Percentiles rank a stretch among this genome's conserved stretches.
Evolutionary conservation across 164 flowering plant species (phyloP).

Genomic region (Chimonanthus praecox): DNA sequence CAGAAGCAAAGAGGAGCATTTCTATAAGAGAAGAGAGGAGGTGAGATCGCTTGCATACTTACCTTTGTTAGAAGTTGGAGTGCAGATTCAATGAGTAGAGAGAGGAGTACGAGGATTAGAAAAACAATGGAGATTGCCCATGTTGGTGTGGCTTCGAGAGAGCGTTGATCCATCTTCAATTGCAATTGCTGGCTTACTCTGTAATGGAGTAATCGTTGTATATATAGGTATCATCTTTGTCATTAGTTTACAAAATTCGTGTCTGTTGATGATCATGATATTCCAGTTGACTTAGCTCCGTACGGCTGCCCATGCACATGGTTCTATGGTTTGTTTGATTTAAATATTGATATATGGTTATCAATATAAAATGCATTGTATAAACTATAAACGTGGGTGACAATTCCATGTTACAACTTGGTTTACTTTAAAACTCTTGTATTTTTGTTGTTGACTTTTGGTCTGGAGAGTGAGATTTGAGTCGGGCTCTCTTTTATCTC

Average conservation of each 20-base stretch:
- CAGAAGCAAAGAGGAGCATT: not conserved
- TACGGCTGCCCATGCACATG: not conserved
- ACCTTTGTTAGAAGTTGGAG: conserved; percentile 45
- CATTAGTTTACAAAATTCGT: not conserved
- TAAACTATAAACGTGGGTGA: too few species aligned
- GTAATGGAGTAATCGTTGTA: not conserved
- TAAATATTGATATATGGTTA: too few species aligned
- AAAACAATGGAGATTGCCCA: conserved; percentile 62
- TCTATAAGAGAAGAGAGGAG: not conserved
- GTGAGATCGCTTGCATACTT: not conserved
- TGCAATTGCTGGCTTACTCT: not conserved
- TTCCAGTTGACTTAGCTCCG: not conserved
- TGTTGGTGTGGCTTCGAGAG: conserved; percentile 51
- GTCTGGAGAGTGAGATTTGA: too few species aligned
- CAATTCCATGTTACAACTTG: too few species aligned
- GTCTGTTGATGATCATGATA: not conserved
- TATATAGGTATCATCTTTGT: not conserved
- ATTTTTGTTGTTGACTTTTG: too few species aligned
- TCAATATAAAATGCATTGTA: too few species aligned
- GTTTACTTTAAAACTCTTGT: too few species aligned
- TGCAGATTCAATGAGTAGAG: conserved; percentile 38
- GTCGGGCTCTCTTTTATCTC: too few species aligned
- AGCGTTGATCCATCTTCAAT: not conserved
- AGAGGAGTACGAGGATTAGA: conserved; percentile 32
- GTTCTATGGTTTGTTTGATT: too few species aligned